These are phyloP conservation scores for Oryza punctata DNA, from an alignment of 176 grass and related monocot species.

Conservation along the genomic window DNA sequence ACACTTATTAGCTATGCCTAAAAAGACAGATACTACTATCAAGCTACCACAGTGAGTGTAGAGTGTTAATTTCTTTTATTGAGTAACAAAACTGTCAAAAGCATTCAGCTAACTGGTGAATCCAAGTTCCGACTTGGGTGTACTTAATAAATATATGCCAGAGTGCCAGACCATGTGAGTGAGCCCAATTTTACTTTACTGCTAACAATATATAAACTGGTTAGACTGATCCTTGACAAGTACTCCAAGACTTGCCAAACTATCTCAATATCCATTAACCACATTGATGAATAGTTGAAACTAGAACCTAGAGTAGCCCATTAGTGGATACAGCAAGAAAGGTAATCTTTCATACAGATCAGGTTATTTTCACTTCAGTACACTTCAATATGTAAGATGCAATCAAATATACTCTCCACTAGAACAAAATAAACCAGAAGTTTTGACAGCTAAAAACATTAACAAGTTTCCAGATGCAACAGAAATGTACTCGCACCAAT, in stretches of 20 bases:
- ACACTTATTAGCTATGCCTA: constrained; percentile 12
- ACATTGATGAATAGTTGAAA: neutral
- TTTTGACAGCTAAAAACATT: neutral
- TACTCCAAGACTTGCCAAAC: neutral
- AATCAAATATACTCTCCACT: neutral
- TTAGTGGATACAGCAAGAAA: neutral
- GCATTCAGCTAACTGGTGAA: neutral
- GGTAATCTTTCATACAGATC: neutral
- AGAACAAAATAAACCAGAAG: neutral
- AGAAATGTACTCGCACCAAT: neutral
- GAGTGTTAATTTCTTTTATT: neutral
- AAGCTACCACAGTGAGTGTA: neutral
- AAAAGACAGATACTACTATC: neutral
- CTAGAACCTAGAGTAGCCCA: neutral
- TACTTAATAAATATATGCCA: neutral
- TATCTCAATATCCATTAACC: neutral
- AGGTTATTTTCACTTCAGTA: neutral
- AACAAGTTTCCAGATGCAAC: neutral
- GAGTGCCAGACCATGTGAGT: neutral
- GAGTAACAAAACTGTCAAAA: neutral
- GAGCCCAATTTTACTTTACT: neutral
- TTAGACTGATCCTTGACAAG: neutral
- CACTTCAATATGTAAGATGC: neutral
- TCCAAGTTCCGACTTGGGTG: neutral
- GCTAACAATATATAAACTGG: neutral